Base-by-base conservation (phyloP, 2,329 filamentous ascomycete genomes). In the Ophiostoma novo-ulmi region DNA sequence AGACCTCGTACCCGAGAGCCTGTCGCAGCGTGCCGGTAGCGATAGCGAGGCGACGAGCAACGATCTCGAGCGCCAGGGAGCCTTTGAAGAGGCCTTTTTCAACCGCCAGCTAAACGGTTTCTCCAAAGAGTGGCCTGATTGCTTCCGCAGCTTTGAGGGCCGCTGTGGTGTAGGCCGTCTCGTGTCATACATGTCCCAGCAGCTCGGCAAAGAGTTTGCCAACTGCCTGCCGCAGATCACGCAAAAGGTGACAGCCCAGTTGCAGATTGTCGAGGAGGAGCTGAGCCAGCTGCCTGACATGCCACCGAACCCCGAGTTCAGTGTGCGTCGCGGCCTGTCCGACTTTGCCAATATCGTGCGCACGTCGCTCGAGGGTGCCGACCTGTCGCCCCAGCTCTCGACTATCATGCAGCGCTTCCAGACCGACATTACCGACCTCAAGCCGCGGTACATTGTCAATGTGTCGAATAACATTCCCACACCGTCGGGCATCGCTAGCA, bases 221-320 rank as follows among this genome's bases (percentile, higher is more conserved):
- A 82, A 82, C 64, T 85, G 81, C 71, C 74, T 77, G 1, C 73
- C 78, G 0, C 74, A 77, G n/a, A 76, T 89, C 78, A 80, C 86
- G 72, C 78, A 80, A 0, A 88, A 88, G 67, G 80, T 87, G 0
- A 79, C 84, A 4, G 74, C 75, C 0, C 81, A 85, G 5, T 82
- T 91, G 0, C 73, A 78, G 0, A 77, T 81, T 0, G 86, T 93
- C 1, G 81, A 87, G 1, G 74, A 76, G 0, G 80, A 90, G 70
- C 82, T 96, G 0, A 73, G 77, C 0, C 80, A 79, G 0, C 83
- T 94, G 0, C 91, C 91, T 0, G 89, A 92, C 52, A 85, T 91
- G 0, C 89, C 90, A 0, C 79, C 81, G 0, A 91, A 93, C 63
- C 85, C 93, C 0, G 85, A 88, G n/a, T 81, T 88, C 0, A 86